Conservation (phyloP, 2,329 filamentous ascomycete genomes). For the Microsporum ferrugineum region DNA sequence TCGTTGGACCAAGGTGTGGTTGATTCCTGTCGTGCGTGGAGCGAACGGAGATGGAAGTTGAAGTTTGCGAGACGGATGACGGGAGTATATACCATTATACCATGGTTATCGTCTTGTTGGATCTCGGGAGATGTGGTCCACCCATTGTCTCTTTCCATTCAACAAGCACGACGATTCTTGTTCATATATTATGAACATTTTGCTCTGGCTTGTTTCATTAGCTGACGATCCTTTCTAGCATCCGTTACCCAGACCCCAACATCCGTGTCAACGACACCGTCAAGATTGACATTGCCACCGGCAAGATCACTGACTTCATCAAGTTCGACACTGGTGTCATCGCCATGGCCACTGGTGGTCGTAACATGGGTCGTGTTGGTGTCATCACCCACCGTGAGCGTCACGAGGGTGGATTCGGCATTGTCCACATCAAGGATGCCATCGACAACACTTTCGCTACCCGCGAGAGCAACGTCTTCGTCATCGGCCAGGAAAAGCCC, state of each 20-base stretch:
- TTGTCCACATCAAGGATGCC: constrained; percentile 99
- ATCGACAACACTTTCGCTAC: constrained; percentile 99
- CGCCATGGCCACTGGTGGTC: constrained; percentile 97
- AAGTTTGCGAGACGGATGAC: constrained; percentile 1
- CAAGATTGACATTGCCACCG: constrained; percentile 93
- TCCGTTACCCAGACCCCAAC: constrained; percentile 94
- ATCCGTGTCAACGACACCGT: constrained; percentile 99
- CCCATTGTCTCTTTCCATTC: constrained; percentile 14
- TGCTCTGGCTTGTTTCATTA: constrained; percentile 15
- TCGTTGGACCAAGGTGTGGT: constrained; percentile 99
- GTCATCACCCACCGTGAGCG: constrained; percentile 99
- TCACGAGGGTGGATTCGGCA: constrained; percentile 99
- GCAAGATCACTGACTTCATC: constrained; percentile 98
- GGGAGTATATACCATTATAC: background rate
- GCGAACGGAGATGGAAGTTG: background rate
- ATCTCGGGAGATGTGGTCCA: constrained; percentile 18
- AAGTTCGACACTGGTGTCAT: constrained; percentile 97
- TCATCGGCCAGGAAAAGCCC: constrained; percentile 97
- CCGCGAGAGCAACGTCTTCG: constrained; percentile 98
- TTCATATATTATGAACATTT: constrained; percentile 4
- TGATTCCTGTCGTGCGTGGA: constrained; percentile 31
- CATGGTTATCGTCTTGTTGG: constrained; percentile 15
- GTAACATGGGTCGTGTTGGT: constrained; percentile 99
- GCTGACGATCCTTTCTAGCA: constrained; percentile 50
- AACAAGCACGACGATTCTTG: background rate